phyloP scores from a whole-genome alignment of 2,329 filamentous ascomycete species.

The Zarea fungicola region DNA sequence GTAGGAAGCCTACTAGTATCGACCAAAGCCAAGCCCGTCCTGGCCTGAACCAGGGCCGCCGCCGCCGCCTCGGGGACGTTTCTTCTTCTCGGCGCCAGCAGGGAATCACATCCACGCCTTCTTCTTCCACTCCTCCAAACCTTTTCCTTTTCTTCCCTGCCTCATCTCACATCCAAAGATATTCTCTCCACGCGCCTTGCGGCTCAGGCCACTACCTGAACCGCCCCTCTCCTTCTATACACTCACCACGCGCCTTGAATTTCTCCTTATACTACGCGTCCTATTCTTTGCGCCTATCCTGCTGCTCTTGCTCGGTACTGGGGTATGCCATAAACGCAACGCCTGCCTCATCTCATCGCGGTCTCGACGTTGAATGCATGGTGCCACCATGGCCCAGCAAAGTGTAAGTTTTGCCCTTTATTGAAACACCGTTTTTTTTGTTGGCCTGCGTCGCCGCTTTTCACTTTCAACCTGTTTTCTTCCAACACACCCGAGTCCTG shows the following conservation, averaged over 20 bases:
- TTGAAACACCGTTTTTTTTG: constrained; percentile 6
- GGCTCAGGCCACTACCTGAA: too few relatives aligned
- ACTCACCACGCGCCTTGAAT: background rate
- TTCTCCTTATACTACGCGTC: background rate
- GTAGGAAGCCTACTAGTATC: too few relatives aligned
- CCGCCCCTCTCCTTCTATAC: background rate
- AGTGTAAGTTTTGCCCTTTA: constrained; percentile 26
- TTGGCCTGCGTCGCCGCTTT: constrained; percentile 16
- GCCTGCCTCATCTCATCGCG: constrained; percentile 26
- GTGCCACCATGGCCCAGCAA: constrained; percentile 35
- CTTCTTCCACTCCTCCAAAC: constrained; percentile 13
- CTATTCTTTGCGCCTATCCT: constrained; percentile 14
- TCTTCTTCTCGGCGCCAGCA: constrained; percentile 31
- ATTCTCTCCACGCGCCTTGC: background rate
- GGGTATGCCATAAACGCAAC: constrained; percentile 25
- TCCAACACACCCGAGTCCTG: constrained; percentile 12
- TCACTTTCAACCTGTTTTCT: constrained; percentile 18
- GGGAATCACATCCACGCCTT: constrained; percentile 24
- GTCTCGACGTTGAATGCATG: constrained; percentile 28
- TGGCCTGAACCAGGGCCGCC: constrained; percentile 19
- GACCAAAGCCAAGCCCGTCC: background rate
- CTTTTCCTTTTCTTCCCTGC: constrained; percentile 8
- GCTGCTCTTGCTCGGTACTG: constrained; percentile 18
- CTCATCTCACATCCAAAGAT: constrained; percentile 5
- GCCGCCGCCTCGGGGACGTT: constrained; percentile 33